Percentiles rank a stretch among this genome's conserved stretches.
Evolutionary conservation across 2,329 filamentous ascomycete species (phyloP).

Genomic region (Diaporthe sp.): DNA sequence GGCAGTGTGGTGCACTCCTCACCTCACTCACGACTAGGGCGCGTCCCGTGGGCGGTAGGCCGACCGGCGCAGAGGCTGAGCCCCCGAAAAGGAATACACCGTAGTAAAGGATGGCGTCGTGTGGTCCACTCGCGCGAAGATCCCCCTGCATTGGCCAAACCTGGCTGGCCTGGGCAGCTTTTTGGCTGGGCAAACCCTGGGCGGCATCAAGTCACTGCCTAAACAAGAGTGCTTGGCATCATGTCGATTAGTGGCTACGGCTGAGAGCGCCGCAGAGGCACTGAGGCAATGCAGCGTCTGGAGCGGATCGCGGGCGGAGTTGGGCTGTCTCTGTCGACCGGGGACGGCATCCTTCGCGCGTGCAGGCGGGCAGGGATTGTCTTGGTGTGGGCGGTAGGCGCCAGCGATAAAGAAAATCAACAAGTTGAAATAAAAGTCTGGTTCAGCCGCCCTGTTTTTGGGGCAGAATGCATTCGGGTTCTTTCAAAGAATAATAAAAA

Average conservation of each 20-base stretch:
- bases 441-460: slow-evolving; percentile 2
- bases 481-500: no score
- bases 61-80: slow-evolving; percentile 3
- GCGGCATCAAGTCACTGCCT: slow-evolving; percentile 3
- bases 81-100: neutral
- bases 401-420: slow-evolving; percentile 1
- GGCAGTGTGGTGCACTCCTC: neutral
- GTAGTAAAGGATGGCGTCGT: neutral
- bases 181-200: neutral
- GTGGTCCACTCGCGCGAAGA: neutral
- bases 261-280: neutral
- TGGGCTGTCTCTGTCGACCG: neutral
- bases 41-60: neutral
- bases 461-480: no score
- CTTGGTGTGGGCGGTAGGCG: neutral
- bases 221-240: slow-evolving; percentile 12
- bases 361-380: neutral
- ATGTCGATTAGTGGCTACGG: neutral
- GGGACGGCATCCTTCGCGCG: slow-evolving; percentile 14
- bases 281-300: slow-evolving; percentile 3
- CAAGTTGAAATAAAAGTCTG: slow-evolving; percentile 6
- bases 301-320: neutral
- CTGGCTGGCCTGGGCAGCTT: neutral
- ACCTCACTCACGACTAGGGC: neutral
- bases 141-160: neutral